Evolutionary conservation across 2,329 filamentous ascomycete species (phyloP).

Genomic region (Harringtonia aguacate): DNA sequence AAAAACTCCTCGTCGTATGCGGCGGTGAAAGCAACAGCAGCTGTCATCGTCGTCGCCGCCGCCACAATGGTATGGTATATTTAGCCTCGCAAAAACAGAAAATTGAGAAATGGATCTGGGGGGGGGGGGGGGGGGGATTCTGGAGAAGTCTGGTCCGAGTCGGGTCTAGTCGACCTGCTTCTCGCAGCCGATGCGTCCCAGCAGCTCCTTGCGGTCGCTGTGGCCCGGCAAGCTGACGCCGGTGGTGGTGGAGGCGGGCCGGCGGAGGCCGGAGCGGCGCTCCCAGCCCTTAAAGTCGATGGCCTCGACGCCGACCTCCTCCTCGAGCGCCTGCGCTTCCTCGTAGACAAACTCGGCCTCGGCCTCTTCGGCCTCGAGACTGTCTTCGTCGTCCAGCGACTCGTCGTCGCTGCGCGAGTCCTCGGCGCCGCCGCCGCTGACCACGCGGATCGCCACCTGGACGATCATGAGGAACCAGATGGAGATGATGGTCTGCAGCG

Average conservation of each 20-base stretch:
- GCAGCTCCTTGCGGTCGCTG: constrained; percentile 68
- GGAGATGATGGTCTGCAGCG: constrained; percentile 69
- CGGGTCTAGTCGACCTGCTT: constrained; percentile 48
- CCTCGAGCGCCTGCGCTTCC: constrained; percentile 49
- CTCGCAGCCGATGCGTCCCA: constrained; percentile 75
- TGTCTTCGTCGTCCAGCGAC: constrained; percentile 51
- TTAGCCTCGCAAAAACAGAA: no score
- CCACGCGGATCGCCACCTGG: constrained; percentile 68
- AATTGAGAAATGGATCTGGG: no score
- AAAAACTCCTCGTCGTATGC: no score
- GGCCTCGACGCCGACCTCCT: constrained; percentile 65
- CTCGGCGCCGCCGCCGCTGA: constrained; percentile 68
- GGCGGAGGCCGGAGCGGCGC: constrained; percentile 42
- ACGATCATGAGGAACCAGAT: constrained; percentile 86
- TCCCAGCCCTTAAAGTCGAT: constrained; percentile 58
- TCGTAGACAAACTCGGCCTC: constrained; percentile 47
- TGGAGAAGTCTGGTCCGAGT: no score
- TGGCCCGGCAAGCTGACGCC: constrained; percentile 59
- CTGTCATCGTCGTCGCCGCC: no score
- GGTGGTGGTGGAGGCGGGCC: constrained; percentile 38
- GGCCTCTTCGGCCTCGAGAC: constrained; percentile 37
- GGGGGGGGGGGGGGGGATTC: no score
- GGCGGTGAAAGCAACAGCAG: no score
- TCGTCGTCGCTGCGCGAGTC: constrained; percentile 85
- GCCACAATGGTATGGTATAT: no score